These are phyloP conservation scores for Pseudocercospora cruenta DNA, from an alignment of 2,329 filamentous ascomycete species.

Conservation along the genomic window DNA sequence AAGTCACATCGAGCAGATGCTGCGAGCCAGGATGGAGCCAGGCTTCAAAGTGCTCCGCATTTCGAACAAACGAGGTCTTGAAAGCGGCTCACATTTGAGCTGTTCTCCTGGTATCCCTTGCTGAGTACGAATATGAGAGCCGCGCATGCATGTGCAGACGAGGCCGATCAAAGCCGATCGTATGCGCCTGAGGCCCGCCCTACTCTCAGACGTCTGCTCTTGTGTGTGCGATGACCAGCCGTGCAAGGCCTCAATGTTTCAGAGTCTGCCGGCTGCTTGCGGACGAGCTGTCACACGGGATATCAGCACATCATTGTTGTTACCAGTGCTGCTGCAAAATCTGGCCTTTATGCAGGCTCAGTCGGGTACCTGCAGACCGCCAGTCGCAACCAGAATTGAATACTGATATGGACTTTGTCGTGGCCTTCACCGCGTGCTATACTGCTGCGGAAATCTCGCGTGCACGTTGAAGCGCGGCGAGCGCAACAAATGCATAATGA, in stretches of 20 bases:
- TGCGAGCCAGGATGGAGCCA: background rate
- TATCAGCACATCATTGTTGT: background rate
- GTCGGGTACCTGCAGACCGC: conserved; percentile 19
- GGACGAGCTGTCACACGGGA: background rate
- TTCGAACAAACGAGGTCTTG: background rate
- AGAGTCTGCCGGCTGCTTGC: background rate
- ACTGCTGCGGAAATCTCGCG: background rate
- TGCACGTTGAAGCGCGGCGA: background rate
- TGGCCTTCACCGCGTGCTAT: background rate
- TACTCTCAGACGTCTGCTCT: background rate
- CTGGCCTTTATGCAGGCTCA: background rate
- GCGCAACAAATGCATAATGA: background rate
- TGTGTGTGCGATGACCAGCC: background rate
- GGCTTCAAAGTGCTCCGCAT: background rate
- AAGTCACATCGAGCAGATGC: background rate
- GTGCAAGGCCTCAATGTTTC: background rate
- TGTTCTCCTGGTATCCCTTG: background rate
- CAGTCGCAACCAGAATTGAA: background rate
- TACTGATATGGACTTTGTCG: background rate
- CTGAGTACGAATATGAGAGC: background rate
- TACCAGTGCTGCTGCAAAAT: background rate
- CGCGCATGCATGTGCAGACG: background rate
- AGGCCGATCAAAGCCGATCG: background rate
- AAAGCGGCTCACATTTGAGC: background rate
- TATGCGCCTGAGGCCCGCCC: background rate